These are phyloP conservation scores for Wallacemonas collosoma DNA, from an alignment of 208 protist genomes.

Conservation along the genomic window DNA sequence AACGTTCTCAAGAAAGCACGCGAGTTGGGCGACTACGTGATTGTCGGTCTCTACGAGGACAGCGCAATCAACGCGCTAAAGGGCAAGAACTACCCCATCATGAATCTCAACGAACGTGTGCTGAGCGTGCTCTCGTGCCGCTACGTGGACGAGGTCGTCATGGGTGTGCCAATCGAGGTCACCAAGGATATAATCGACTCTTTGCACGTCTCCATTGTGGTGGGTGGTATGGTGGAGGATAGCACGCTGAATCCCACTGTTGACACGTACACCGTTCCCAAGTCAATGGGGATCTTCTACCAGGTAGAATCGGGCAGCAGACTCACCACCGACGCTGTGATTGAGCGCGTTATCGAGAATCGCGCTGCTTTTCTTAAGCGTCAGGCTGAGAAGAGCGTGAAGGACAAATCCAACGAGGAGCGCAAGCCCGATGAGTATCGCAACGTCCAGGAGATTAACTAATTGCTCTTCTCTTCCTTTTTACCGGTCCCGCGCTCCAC, in stretches of 20 bases:
- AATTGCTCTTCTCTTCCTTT: slow-evolving; percentile 8
- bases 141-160: slow-evolving; percentile 98
- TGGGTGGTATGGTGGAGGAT: slow-evolving; percentile 70
- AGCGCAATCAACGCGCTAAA: slow-evolving; percentile 88
- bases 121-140: slow-evolving; percentile 96
- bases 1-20: slow-evolving; percentile 94
- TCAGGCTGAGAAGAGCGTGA: slow-evolving; percentile 65
- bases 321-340: slow-evolving; percentile 69
- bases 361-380: slow-evolving; percentile 68
- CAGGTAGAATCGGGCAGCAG: slow-evolving; percentile 71
- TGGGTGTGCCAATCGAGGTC: slow-evolving; percentile 96
- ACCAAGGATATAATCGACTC: slow-evolving; percentile 92
- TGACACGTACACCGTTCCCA: slow-evolving; percentile 67
- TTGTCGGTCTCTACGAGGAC: slow-evolving; percentile 97
- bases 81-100: slow-evolving; percentile 97
- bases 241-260: background rate
- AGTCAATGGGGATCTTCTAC: slow-evolving; percentile 79
- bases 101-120: slow-evolving; percentile 98
- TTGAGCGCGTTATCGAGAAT: slow-evolving; percentile 84
- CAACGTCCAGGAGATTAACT: slow-evolving; percentile 69
- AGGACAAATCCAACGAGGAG: slow-evolving; percentile 60
- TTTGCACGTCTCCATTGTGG: slow-evolving; percentile 87
- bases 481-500: too few species aligned
- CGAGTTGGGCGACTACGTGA: slow-evolving; percentile 93
- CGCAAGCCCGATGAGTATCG: slow-evolving; percentile 66